Conservation (phyloP, 139 green algal genomes). For the Chlorella sp. region DNA sequence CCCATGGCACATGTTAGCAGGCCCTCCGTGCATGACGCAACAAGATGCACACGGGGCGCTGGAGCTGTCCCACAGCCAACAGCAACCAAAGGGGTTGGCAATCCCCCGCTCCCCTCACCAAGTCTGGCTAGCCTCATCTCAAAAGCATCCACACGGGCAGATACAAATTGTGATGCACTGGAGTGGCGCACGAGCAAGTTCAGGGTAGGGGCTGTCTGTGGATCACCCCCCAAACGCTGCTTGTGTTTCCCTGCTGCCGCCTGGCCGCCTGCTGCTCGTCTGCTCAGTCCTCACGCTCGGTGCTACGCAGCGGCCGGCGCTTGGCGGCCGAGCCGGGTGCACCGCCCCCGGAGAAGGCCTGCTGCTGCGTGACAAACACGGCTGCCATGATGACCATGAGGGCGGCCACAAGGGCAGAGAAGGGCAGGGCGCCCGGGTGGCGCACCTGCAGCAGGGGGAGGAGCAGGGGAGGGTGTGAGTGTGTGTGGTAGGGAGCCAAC, state of each 20-base stretch:
- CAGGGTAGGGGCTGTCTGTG: background rate
- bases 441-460: slow-evolving; percentile 62
- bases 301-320: slow-evolving; percentile 24
- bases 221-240: no score
- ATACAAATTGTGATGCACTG: no score
- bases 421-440: slow-evolving; percentile 77
- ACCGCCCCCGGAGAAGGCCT: background rate
- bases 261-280: background rate
- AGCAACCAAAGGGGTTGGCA: no score
- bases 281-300: slow-evolving; percentile 21
- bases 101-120: no score
- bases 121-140: no score
- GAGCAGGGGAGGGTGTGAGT: background rate
- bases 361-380: slow-evolving; percentile 81
- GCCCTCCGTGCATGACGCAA: no score
- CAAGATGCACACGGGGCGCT: no score
- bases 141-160: no score
- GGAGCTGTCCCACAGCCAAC: no score
- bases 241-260: no score
- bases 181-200: no score
- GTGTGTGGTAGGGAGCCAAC: background rate
- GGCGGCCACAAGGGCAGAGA: slow-evolving; percentile 79
- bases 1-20: no score
- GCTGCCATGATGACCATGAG: slow-evolving; percentile 84
- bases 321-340: background rate